Evolutionary conservation across 495 filamentous ascomycete genomes (phyloP).

Genomic region (Parathielavia appendiculata): DNA sequence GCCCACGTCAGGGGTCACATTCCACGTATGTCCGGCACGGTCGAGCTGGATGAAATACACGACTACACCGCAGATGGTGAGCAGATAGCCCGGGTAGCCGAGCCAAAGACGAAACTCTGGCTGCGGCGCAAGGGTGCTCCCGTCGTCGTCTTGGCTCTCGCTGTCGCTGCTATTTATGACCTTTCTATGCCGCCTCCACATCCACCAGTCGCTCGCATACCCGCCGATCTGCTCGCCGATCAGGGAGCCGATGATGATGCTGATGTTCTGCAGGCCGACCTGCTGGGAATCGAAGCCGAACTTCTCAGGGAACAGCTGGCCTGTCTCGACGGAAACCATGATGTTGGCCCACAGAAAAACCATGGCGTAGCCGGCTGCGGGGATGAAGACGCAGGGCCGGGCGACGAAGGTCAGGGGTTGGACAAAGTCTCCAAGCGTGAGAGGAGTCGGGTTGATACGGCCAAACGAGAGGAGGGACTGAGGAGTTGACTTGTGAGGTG

Average conservation of each 20-base stretch:
- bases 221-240: constrained; percentile 13
- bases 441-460: background rate
- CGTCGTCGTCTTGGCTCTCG: background rate
- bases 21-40: background rate
- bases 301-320: constrained; percentile 2
- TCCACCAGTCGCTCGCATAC: constrained; percentile 11
- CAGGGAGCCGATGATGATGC: constrained; percentile 4
- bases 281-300: constrained; percentile 6
- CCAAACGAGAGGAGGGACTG: background rate
- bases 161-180: background rate
- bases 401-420: constrained; percentile 1
- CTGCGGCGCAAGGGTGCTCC: background rate
- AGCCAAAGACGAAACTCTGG: constrained; percentile 10
- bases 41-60: constrained; percentile 6
- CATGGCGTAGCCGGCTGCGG: constrained; percentile 6
- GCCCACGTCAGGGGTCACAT: constrained; percentile 2
- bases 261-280: constrained; percentile 12
- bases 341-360: constrained; percentile 11
- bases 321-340: constrained; percentile 3
- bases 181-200: constrained; percentile 6
- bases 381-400: constrained; percentile 4
- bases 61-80: constrained; percentile 4
- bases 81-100: constrained; percentile 2
- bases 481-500: background rate
- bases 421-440: background rate